These are phyloP conservation scores for Herpomyces periplanetae DNA, from an alignment of 2,329 filamentous ascomycete species.

Conservation along the genomic window DNA sequence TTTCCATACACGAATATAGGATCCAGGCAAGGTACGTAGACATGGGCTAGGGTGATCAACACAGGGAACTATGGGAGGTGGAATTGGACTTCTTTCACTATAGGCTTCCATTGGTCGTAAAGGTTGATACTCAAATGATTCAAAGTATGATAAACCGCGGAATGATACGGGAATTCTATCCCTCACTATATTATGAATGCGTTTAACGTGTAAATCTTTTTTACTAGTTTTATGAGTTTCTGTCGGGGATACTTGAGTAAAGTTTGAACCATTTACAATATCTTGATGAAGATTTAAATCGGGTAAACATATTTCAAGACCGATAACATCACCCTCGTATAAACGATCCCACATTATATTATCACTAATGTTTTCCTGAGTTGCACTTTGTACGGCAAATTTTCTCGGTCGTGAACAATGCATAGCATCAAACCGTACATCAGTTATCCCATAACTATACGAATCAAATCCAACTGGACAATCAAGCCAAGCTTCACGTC, in stretches of 20 bases:
- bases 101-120: constrained; percentile 46
- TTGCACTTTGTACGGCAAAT: constrained; percentile 14
- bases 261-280: constrained; percentile 42
- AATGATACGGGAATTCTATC: constrained; percentile 81
- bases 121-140: constrained; percentile 55
- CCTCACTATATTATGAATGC: constrained; percentile 42
- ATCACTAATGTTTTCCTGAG: too few species aligned
- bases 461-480: constrained; percentile 53
- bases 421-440: constrained; percentile 59
- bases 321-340: constrained; percentile 64
- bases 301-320: constrained; percentile 61
- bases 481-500: constrained; percentile 41
- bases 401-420: constrained; percentile 76
- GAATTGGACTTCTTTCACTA: constrained; percentile 10
- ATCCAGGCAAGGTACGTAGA: constrained; percentile 53
- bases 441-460: constrained; percentile 73
- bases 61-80: constrained; percentile 27
- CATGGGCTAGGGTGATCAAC: constrained; percentile 24
- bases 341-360: constrained; percentile 25
- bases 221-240: constrained; percentile 3
- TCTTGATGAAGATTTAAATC: constrained; percentile 54
- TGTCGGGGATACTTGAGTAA: constrained; percentile 15
- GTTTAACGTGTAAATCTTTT: constrained; percentile 10
- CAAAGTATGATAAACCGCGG: constrained; percentile 73
- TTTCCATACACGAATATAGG: constrained; percentile 58